Evolutionary conservation across 2,329 filamentous ascomycete species (phyloP).

Genomic region (Nemania sp.): DNA sequence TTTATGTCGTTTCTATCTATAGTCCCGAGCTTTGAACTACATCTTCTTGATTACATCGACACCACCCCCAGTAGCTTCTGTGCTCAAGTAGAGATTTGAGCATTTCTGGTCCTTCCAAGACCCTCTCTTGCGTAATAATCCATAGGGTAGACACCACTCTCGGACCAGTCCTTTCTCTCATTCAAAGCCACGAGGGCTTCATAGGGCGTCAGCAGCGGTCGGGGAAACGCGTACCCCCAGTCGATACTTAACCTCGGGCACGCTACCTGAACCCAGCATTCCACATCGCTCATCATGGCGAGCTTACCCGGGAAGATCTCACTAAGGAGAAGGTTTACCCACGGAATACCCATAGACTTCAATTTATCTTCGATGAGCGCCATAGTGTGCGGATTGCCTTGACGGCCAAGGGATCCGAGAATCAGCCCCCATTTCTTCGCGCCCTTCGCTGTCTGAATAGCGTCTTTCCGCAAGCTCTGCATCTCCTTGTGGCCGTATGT

Average conservation of each 20-base stretch:
- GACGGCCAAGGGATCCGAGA: constrained; percentile 88
- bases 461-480: constrained; percentile 80
- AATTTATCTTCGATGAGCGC: constrained; percentile 84
- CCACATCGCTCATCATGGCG: constrained; percentile 91
- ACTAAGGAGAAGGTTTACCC: constrained; percentile 85
- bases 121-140: constrained; percentile 97
- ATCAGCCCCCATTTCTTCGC: constrained; percentile 96
- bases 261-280: constrained; percentile 98
- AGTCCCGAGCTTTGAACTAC: not conserved
- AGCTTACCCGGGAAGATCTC: constrained; percentile 98
- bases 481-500: constrained; percentile 93
- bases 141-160: constrained; percentile 86
- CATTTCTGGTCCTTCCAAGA: constrained; percentile 78
- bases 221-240: constrained; percentile 96
- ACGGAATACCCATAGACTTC: constrained; percentile 77
- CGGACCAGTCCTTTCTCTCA: constrained; percentile 79
- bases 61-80: not conserved
- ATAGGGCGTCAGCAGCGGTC: constrained; percentile 91
- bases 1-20: not conserved
- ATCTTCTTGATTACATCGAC: not conserved
- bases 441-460: constrained; percentile 78
- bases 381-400: constrained; percentile 96
- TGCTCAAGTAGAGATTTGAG: constrained; percentile 41
- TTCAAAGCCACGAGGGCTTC: constrained; percentile 93
- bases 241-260: constrained; percentile 98